Evolutionary conservation across 139 green algal genomes (phyloP).

Genomic region (Picochlorum sp.): DNA sequence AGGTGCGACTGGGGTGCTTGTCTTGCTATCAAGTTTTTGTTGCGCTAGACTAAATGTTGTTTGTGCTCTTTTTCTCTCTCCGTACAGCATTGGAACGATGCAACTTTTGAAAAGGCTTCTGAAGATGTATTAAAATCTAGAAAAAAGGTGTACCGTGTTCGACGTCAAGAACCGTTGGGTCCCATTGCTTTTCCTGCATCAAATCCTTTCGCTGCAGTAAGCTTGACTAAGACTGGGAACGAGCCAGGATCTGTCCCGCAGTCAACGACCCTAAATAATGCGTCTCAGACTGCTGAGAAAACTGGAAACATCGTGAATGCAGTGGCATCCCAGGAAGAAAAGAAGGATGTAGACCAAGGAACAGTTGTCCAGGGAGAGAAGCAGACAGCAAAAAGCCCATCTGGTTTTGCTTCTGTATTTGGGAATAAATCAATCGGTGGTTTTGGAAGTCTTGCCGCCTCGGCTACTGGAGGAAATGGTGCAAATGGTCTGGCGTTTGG

Average conservation of each 20-base stretch:
- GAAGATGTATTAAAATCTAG: conserved; percentile 40
- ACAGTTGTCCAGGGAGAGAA: not conserved
- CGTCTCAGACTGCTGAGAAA: not conserved
- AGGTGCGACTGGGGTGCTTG: not conserved
- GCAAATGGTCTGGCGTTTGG: conserved; percentile 13
- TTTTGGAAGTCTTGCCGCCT: not conserved
- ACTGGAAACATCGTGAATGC: not conserved
- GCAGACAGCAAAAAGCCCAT: not conserved
- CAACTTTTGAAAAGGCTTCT: conserved; percentile 38
- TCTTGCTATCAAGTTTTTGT: not conserved
- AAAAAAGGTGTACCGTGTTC: conserved; percentile 22
- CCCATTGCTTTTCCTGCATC: not conserved
- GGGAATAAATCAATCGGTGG: conserved; percentile 9
- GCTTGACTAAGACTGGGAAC: not conserved
- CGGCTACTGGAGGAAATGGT: not conserved
- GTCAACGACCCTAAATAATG: not conserved
- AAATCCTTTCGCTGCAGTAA: conserved; percentile 24
- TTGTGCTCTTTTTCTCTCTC: not conserved
- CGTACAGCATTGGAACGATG: conserved; percentile 11
- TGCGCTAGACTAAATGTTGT: not conserved
- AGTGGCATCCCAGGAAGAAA: not conserved
- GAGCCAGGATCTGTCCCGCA: not conserved
- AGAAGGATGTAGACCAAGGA: conserved; percentile 4
- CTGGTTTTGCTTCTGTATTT: not conserved
- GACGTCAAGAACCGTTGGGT: not conserved